Base-by-base conservation (phyloP, 208 protist species). In the Phytomonas sp. region DNA sequence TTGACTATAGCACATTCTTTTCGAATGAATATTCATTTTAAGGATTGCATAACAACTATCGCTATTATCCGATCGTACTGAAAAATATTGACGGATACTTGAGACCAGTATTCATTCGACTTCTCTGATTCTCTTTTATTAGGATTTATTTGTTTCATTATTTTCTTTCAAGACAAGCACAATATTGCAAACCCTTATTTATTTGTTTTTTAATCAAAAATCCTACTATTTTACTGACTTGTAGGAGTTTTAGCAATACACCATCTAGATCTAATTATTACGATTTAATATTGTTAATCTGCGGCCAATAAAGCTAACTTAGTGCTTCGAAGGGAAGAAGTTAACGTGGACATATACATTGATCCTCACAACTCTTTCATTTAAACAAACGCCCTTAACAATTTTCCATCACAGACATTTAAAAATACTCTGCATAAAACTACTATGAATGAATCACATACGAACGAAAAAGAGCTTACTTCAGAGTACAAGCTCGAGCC, bases 111-210 rank as follows among this genome's bases (percentile, higher is more conserved):
- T 56, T 26, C 11, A 26, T 23, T 56, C 20, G 1, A 23, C 23
- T 26, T 56, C 8, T 23, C 20, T 56, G 20, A 5, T 26, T 56
- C 11, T 56, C 5, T 23, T 26, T 26, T 26, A 56, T 56, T 56
- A 56, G 26, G 17, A 20, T 6, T 62, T 60, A 30, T 68, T 29
- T 51, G 26, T 73, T 33, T 62, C 65, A 6, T 37, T 75, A 60
- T 31, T 66, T 60, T 66, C 60, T 26, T 56, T 60, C 7, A 17
- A 73, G 7, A 64, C n/a, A 68, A 61, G 32, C 74, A 69, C 28
- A 74, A 75, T 67, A 79, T 75, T 36, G 65, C 62, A 29, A 74
- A 70, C 20, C 9, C 11, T 0, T 59, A 67, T 64, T 62, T 64
- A 33, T 62, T 65, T 70, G 0, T 70, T 37, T 63, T 43, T 67